phyloP scores from a whole-genome alignment of 2,329 filamentous ascomycete genomes.

The Cercospora canescens region DNA sequence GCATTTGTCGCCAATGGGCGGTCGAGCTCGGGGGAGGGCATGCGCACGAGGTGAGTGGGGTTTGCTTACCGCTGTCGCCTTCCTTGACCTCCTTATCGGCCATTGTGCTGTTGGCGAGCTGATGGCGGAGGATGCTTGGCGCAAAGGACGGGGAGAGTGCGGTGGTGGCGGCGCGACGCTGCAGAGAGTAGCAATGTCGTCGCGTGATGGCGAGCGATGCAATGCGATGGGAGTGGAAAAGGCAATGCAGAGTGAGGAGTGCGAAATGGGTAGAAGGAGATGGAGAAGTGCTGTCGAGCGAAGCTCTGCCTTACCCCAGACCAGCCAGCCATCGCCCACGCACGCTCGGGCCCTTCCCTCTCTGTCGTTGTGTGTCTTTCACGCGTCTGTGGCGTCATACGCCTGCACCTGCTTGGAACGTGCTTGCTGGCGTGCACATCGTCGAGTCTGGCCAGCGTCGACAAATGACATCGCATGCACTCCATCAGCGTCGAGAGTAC shows the following conservation, averaged over 20 bases:
- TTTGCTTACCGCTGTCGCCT: conserved; percentile 40
- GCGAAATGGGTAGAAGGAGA: not conserved
- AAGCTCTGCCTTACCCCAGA: conserved; percentile 6
- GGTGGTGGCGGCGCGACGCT: conserved; percentile 14
- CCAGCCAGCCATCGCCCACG: too few species aligned
- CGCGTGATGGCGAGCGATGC: conserved; percentile 20
- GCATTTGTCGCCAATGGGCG: conserved; percentile 17
- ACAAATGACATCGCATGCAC: too few species aligned
- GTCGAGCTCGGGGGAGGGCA: conserved; percentile 15
- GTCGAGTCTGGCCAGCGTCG: too few species aligned
- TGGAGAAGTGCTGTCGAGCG: conserved; percentile 5
- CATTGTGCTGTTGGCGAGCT: conserved; percentile 36
- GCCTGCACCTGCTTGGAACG: too few species aligned
- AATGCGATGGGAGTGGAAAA: conserved; percentile 4
- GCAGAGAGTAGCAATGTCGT: conserved; percentile 19
- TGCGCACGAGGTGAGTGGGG: conserved; percentile 16
- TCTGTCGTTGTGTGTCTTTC: too few species aligned
- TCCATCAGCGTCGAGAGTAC: too few species aligned
- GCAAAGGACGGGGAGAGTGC: conserved; percentile 20
- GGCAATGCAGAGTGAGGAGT: not conserved
- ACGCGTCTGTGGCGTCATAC: too few species aligned
- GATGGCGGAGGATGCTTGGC: conserved; percentile 20
- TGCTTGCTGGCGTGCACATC: too few species aligned
- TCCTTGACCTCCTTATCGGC: conserved; percentile 50
- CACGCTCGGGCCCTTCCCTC: not conserved